Evolutionary conservation across 371 early-diverging fungal species (phyloP).

Genomic region (Mucor sp.): DNA sequence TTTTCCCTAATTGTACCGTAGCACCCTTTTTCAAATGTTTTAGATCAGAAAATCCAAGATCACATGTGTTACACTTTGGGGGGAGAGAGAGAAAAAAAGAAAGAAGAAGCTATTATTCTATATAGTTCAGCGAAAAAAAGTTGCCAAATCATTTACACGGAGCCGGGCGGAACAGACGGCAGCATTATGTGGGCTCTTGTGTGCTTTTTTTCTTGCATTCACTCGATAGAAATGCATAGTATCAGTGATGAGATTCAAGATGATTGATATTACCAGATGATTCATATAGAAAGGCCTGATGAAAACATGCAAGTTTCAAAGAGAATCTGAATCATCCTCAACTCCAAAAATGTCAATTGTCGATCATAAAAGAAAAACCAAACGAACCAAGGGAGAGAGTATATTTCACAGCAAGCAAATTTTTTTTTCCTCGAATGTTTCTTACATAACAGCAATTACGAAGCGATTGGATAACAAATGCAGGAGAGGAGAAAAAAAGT

Average conservation of each 20-base stretch:
- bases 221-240: too few species aligned
- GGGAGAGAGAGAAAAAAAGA: not conserved
- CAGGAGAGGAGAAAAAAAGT: not conserved
- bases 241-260: too few species aligned
- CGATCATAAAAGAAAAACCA: too few species aligned
- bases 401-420: not conserved
- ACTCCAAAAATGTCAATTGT: too few species aligned
- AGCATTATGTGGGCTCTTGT: too few species aligned
- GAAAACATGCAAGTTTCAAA: too few species aligned
- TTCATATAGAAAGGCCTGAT: too few species aligned
- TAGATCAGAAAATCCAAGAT: not conserved
- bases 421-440: not conserved
- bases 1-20: conserved; percentile 1
- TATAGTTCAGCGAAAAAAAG: not conserved
- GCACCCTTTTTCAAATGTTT: not conserved
- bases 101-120: too few species aligned
- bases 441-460: not conserved
- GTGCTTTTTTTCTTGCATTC: too few species aligned
- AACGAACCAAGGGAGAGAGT: too few species aligned
- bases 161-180: not conserved
- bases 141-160: not conserved
- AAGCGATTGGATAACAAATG: not conserved
- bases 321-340: too few species aligned
- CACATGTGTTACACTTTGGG: conserved; percentile 1
- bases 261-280: too few species aligned